Conservation (phyloP, 2,329 filamentous ascomycete genomes). For the Colletotrichum sp. region DNA sequence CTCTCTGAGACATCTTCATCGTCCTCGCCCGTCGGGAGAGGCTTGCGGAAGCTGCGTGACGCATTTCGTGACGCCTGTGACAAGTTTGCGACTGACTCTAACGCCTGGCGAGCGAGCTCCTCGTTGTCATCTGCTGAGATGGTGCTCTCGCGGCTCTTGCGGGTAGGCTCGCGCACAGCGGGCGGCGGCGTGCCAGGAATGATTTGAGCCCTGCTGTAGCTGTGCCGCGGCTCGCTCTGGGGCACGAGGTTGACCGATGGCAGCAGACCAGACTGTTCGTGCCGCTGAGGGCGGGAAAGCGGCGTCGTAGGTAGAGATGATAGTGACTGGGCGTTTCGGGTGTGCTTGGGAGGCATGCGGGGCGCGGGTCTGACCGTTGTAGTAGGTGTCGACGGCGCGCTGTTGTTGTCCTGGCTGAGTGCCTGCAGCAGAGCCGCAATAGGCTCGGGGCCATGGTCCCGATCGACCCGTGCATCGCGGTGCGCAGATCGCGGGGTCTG, state of each 20-base stretch:
- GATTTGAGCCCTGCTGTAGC: conserved; percentile 44
- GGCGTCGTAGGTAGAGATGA: conserved; percentile 86
- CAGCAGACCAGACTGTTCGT: conserved; percentile 56
- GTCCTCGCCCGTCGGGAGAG: conserved; percentile 29
- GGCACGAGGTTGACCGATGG: conserved; percentile 68
- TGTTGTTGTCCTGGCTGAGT: conserved; percentile 77
- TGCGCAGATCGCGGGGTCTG: conserved; percentile 52
- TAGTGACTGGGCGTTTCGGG: conserved; percentile 79
- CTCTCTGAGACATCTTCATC: conserved; percentile 74
- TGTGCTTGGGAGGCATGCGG: conserved; percentile 66
- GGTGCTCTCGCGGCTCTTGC: conserved; percentile 82
- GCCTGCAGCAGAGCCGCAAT: conserved; percentile 85
- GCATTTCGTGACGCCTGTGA: conserved; percentile 32
- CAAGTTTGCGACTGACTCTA: conserved; percentile 57
- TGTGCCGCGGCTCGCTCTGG: conserved; percentile 61
- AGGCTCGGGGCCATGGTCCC: conserved; percentile 63
- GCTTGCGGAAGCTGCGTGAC: conserved; percentile 14
- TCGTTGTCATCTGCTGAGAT: conserved; percentile 73
- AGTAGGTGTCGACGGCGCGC: conserved; percentile 74
- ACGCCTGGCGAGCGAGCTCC: conserved; percentile 59
- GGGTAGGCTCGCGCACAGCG: conserved; percentile 57
- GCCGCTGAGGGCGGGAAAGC: conserved; percentile 51
- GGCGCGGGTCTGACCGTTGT: conserved; percentile 48
- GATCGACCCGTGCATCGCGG: conserved; percentile 44
- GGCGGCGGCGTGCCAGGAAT: conserved; percentile 42